A percentile compares a stretch with the other conserved stretches of the same genome.
These are phyloP conservation scores for Quaeritorhiza haematococci DNA, from an alignment of 371 early-diverging fungal genomes.

Conservation along the genomic window DNA sequence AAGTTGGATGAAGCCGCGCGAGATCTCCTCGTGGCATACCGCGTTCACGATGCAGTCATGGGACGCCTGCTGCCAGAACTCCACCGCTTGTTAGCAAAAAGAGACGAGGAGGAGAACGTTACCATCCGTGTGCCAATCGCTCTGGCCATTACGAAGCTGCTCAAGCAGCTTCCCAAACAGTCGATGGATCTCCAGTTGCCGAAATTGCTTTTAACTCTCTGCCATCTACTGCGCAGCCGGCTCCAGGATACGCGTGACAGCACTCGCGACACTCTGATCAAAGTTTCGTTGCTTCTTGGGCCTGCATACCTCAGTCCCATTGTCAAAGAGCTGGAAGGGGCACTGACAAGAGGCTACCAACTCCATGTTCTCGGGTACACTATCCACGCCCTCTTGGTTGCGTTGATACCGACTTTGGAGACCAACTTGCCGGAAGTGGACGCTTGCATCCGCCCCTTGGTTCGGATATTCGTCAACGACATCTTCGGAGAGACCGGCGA, in stretches of 20 bases:
- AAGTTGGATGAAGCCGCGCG: not conserved
- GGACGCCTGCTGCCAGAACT: slow-evolving; percentile 74
- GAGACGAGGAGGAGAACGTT: slow-evolving; percentile 67
- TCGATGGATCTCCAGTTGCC: slow-evolving; percentile 77
- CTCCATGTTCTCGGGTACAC: slow-evolving; percentile 91
- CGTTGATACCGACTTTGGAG: slow-evolving; percentile 53
- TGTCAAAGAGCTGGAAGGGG: slow-evolving; percentile 73
- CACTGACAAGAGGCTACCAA: slow-evolving; percentile 81
- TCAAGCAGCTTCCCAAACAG: slow-evolving; percentile 70
- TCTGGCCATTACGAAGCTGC: slow-evolving; percentile 74
- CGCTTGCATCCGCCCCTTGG: slow-evolving; percentile 62
- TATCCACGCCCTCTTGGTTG: slow-evolving; percentile 68
- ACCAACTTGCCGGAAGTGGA: slow-evolving; percentile 65
- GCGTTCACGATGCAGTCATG: slow-evolving; percentile 62
- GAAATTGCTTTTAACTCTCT: slow-evolving; percentile 74
- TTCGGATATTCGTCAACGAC: slow-evolving; percentile 72
- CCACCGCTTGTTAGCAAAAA: slow-evolving; percentile 57
- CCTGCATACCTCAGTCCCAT: slow-evolving; percentile 79
- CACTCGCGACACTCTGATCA: slow-evolving; percentile 78
- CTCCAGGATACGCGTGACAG: slow-evolving; percentile 80
- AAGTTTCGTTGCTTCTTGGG: slow-evolving; percentile 79
- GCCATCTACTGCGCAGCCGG: slow-evolving; percentile 78
- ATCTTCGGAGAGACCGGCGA: slow-evolving; percentile 85
- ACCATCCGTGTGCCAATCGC: slow-evolving; percentile 82
- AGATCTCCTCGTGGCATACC: not conserved